Evolutionary conservation across 164 flowering plant genomes (phyloP).

Genomic region (Stephania cephalantha): DNA sequence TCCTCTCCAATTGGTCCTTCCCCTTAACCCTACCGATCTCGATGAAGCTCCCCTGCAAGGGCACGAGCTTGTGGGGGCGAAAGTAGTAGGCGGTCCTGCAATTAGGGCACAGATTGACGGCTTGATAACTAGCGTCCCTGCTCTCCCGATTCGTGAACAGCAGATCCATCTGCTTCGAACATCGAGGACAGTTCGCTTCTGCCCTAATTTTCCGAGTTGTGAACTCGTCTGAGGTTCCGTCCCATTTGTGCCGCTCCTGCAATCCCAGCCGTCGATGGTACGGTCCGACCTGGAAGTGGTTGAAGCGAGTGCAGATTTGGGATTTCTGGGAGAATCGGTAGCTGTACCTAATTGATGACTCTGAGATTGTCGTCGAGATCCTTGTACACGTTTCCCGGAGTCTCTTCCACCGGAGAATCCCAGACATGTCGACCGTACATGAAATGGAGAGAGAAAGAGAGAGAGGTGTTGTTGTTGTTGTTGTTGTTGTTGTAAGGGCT

Average conservation of each 20-base stretch:
- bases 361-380: constrained; percentile 2
- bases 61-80: constrained; percentile 46
- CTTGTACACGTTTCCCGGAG: constrained; percentile 16
- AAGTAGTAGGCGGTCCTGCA: constrained; percentile 79
- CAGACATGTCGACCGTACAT: constrained; percentile 18
- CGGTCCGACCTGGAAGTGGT: constrained; percentile 18
- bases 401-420: constrained; percentile 27
- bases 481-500: too few species aligned
- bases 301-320: constrained; percentile 32
- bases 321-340: constrained; percentile 21
- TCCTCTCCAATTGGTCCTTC: constrained; percentile 16
- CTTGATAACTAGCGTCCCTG: constrained; percentile 26
- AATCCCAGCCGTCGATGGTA: constrained; percentile 33
- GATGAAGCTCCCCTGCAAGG: constrained; percentile 75
- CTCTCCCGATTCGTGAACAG: constrained; percentile 49
- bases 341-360: neutral
- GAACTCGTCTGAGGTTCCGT: constrained; percentile 27
- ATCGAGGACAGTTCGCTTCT: constrained; percentile 78
- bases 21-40: constrained; percentile 58
- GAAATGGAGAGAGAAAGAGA: neutral
- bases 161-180: constrained; percentile 68
- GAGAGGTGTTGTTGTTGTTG: too few species aligned
- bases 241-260: constrained; percentile 79
- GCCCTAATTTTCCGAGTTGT: constrained; percentile 53
- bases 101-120: constrained; percentile 80